These are phyloP conservation scores for Sporisorium iseilematis-ciliati DNA, from an alignment of 1,284 basidiomycete genomes.

Conservation along the genomic window DNA sequence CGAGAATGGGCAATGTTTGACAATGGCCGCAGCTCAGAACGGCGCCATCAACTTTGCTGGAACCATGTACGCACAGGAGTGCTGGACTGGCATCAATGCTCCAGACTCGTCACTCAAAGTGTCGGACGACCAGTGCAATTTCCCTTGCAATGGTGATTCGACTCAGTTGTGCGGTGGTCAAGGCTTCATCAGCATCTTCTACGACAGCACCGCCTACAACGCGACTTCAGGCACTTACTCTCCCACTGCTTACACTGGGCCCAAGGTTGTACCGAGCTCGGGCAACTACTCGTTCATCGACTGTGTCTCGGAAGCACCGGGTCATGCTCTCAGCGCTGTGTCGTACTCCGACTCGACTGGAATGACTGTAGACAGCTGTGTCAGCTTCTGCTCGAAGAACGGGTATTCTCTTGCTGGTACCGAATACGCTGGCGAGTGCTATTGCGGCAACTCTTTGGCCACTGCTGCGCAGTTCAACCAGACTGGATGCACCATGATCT, in stretches of 20 bases:
- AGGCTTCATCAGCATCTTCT: constrained; percentile 65
- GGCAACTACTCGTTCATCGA: constrained; percentile 18
- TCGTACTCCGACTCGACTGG: constrained; percentile 69
- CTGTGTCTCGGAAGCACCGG: constrained; percentile 12
- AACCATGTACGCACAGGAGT: constrained; percentile 55
- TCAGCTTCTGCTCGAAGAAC: constrained; percentile 72
- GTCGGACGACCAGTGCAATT: constrained; percentile 53
- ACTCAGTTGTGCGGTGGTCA: constrained; percentile 68
- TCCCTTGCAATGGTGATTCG: constrained; percentile 65
- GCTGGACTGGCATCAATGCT: constrained; percentile 62
- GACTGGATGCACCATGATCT: neutral
- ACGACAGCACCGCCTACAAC: constrained; percentile 19
- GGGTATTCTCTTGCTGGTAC: neutral
- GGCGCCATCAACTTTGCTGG: constrained; percentile 15
- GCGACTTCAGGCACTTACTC: constrained; percentile 1
- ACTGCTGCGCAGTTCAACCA: constrained; percentile 71
- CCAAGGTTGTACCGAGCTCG: constrained; percentile 2
- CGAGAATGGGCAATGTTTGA: constrained; percentile 16
- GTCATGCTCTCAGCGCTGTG: constrained; percentile 1
- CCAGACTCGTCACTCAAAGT: constrained; percentile 7
- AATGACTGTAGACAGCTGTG: constrained; percentile 77
- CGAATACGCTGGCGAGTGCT: constrained; percentile 7
- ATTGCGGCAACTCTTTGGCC: constrained; percentile 71
- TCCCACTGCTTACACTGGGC: constrained; percentile 12
- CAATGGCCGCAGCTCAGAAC: neutral